phyloP scores from a whole-genome alignment of 2,329 filamentous ascomycete genomes.

The Paecilomyces niveus region DNA sequence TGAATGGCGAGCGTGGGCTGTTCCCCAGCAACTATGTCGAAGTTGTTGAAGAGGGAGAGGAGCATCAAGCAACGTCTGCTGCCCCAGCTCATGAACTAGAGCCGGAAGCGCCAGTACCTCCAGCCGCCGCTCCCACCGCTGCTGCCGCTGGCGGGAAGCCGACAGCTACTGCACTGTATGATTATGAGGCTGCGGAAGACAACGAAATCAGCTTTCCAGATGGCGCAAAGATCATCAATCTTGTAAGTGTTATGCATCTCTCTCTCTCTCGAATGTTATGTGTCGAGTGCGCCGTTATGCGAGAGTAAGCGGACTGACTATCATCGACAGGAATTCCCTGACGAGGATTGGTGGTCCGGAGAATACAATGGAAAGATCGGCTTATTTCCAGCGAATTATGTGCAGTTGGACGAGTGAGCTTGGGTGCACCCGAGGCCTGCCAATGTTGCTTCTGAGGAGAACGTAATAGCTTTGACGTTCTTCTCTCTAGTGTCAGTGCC shows the following conservation, averaged over 20 bases:
- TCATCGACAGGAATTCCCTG: slow-evolving; percentile 70
- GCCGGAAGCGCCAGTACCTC: slow-evolving; percentile 31
- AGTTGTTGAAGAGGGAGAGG: slow-evolving; percentile 57
- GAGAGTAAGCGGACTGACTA: slow-evolving; percentile 14
- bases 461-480: not conserved
- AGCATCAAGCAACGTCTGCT: slow-evolving; percentile 16
- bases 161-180: slow-evolving; percentile 80
- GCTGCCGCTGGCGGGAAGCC: slow-evolving; percentile 42
- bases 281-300: not conserved
- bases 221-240: slow-evolving; percentile 68
- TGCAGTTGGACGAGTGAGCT: slow-evolving; percentile 32
- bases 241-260: slow-evolving; percentile 50
- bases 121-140: too few relatives aligned
- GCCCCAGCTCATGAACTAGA: slow-evolving; percentile 21
- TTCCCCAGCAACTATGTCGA: slow-evolving; percentile 99
- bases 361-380: slow-evolving; percentile 72
- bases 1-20: slow-evolving; percentile 72
- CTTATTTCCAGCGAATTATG: slow-evolving; percentile 62
- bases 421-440: not conserved
- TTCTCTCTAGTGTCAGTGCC: not conserved
- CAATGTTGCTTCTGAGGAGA: not conserved
- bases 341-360: slow-evolving; percentile 98
- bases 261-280: not conserved
- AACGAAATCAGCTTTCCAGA: slow-evolving; percentile 85
- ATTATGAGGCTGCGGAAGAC: slow-evolving; percentile 95